A percentile compares a stretch with the other conserved stretches of the same genome.
Evolutionary conservation across 2,329 filamentous ascomycete genomes (phyloP).

Genomic region (Xylaria multiplex): DNA sequence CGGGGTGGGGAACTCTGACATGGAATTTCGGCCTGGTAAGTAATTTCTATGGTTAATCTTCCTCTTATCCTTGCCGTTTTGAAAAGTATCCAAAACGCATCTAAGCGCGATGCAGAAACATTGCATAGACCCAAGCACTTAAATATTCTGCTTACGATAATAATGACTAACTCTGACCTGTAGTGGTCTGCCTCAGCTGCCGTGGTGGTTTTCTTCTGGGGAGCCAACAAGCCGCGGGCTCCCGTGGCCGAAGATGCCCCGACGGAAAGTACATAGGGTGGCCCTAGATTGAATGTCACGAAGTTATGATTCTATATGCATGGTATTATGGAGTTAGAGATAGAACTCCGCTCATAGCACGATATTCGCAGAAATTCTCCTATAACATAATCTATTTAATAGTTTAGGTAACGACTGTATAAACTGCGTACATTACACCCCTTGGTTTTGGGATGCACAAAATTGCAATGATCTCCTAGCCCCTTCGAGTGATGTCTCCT

Average conservation of each 20-base stretch:
- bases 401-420: constrained; percentile 2
- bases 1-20: constrained; percentile 53
- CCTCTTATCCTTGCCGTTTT: neutral
- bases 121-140: neutral
- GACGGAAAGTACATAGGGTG: constrained; percentile 12
- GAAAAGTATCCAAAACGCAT: neutral
- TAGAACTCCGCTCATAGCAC: neutral
- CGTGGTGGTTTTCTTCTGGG: constrained; percentile 48
- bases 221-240: constrained; percentile 39
- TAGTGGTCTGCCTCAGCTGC: constrained; percentile 51
- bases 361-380: neutral
- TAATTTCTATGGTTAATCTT: neutral
- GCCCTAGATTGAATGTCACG: neutral
- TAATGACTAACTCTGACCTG: constrained; percentile 2
- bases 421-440: neutral
- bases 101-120: neutral
- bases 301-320: constrained; percentile 11
- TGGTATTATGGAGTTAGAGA: constrained; percentile 2
- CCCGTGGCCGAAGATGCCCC: constrained; percentile 1
- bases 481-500: neutral
- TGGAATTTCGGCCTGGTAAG: constrained; percentile 51
- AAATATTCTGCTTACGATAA: neutral
- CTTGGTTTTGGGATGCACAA: neutral
- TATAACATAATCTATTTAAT: too few relatives aligned
- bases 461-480: neutral